Evolutionary conservation across 169 alveolate genomes (phyloP).

Genomic region (Cryptosporidium ubiquitum): DNA sequence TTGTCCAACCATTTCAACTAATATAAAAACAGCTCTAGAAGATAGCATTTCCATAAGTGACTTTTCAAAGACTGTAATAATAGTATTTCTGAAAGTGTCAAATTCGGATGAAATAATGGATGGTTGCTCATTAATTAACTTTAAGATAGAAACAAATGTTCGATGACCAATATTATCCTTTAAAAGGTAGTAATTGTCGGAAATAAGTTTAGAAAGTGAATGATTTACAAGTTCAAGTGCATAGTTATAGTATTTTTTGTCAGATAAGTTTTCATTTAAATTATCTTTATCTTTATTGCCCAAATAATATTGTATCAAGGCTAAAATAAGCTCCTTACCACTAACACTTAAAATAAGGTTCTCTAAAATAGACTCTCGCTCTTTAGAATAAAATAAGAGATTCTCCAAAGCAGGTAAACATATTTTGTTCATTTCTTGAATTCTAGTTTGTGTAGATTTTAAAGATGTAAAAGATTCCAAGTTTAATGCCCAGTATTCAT

Average conservation of each 20-base stretch:
- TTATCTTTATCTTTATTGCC: neutral
- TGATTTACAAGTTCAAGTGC: constrained; percentile 5
- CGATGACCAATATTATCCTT: constrained; percentile 52
- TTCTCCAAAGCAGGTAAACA: constrained; percentile 32
- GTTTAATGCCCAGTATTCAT: constrained; percentile 54
- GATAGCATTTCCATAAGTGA: constrained; percentile 35
- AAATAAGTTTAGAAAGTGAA: neutral
- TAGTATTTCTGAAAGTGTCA: constrained; percentile 38
- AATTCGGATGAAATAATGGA: constrained; percentile 15
- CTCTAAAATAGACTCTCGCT: constrained; percentile 26
- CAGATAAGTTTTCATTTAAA: neutral
- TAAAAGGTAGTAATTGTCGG: neutral
- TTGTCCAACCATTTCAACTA: constrained; percentile 72
- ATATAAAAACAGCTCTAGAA: constrained; percentile 62
- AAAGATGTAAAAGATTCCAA: constrained; percentile 33
- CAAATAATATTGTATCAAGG: constrained; percentile 5
- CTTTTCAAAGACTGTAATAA: neutral
- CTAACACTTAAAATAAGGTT: neutral
- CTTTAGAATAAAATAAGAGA: neutral
- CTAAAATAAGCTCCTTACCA: constrained; percentile 40
- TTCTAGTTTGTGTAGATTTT: constrained; percentile 13
- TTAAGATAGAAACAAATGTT: constrained; percentile 46
- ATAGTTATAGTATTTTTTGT: neutral
- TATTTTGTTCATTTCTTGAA: constrained; percentile 26
- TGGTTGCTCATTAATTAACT: constrained; percentile 33